phyloP scores from a whole-genome alignment of 495 filamentous ascomycete genomes.

The Pyronema omphalodes region DNA sequence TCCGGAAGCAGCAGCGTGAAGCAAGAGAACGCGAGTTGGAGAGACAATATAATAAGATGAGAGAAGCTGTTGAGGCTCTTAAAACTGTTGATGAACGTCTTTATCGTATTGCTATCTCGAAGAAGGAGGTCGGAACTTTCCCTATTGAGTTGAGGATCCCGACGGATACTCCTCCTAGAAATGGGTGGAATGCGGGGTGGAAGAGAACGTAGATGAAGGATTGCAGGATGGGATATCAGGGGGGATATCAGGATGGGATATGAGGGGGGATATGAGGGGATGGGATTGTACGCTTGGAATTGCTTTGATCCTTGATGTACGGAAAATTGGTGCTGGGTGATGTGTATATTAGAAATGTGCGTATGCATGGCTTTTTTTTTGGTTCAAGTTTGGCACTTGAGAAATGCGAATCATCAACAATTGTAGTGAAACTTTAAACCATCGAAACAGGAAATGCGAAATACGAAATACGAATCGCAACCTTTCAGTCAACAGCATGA shows the following conservation, averaged over 20 bases:
- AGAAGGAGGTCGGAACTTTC: slow-evolving; percentile 36
- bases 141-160: slow-evolving; percentile 24
- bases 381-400: too few species aligned
- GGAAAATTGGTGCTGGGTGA: too few species aligned
- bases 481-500: too few species aligned
- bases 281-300: too few species aligned
- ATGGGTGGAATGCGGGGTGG: slow-evolving; percentile 49
- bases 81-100: slow-evolving; percentile 39
- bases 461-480: too few species aligned
- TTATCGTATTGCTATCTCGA: slow-evolving; percentile 47
- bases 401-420: too few species aligned
- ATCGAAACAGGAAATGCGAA: too few species aligned
- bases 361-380: too few species aligned
- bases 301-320: too few species aligned
- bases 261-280: not conserved
- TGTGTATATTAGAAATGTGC: too few species aligned
- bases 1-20: slow-evolving; percentile 34
- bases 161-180: slow-evolving; percentile 31
- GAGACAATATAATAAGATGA: slow-evolving; percentile 52
- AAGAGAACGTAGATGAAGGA: slow-evolving; percentile 8
- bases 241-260: not conserved
- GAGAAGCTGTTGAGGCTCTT: slow-evolving; percentile 48
- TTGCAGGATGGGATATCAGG: not conserved
- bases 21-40: slow-evolving; percentile 41
- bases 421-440: too few species aligned